Conservation (phyloP, 495 filamentous ascomycete genomes). For the Neurospora sp. region DNA sequence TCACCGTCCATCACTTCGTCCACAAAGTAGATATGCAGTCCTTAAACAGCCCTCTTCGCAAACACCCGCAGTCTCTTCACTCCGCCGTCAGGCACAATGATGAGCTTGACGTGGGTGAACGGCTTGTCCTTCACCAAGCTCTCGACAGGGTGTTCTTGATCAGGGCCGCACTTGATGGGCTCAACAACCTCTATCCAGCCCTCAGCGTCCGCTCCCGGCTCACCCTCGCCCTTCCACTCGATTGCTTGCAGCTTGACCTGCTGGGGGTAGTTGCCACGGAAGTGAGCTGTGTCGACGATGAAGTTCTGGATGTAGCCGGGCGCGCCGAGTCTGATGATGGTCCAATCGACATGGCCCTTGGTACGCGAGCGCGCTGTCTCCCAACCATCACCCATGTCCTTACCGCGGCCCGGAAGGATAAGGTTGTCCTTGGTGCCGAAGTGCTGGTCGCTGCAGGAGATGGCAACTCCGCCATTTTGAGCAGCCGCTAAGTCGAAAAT, state of each 20-base stretch:
- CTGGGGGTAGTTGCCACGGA: conserved; percentile 82
- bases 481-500: conserved; percentile 78
- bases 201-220: conserved; percentile 47
- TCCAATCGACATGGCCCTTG: conserved; percentile 77
- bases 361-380: conserved; percentile 74
- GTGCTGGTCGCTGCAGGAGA: conserved; percentile 74
- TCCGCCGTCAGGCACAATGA: conserved; percentile 85
- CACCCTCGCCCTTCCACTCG: conserved; percentile 41
- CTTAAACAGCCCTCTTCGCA: conserved; percentile 48
- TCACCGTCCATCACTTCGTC: background rate
- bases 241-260: conserved; percentile 61
- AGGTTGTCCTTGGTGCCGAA: conserved; percentile 78
- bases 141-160: conserved; percentile 69
- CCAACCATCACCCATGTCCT: conserved; percentile 94
- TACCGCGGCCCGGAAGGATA: conserved; percentile 72
- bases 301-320: conserved; percentile 60
- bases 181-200: conserved; percentile 62
- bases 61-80: conserved; percentile 80
- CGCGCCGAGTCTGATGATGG: conserved; percentile 66
- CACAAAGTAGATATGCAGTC: background rate
- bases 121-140: conserved; percentile 40
- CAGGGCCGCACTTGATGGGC: conserved; percentile 61
- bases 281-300: conserved; percentile 81
- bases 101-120: conserved; percentile 77
- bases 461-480: conserved; percentile 67